Base-by-base conservation (phyloP, 768 basidiomycete species). In the Mycena rebaudengoi region DNA sequence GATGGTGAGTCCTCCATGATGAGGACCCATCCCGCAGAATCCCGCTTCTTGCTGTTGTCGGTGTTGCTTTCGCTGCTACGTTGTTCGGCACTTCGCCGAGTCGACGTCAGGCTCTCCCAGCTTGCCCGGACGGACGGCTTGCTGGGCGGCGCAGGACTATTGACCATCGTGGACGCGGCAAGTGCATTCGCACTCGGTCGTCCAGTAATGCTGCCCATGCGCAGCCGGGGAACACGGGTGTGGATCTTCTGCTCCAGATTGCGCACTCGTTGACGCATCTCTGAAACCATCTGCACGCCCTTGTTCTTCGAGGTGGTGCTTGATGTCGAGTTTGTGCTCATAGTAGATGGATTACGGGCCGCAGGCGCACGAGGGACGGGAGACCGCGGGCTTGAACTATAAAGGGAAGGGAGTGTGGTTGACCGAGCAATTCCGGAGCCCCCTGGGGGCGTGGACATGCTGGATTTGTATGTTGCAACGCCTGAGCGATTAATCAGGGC, bases 231-330 rank as follows among this genome's bases (percentile, higher is more conserved):
- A 51, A 95, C 93, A 43, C 91, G 91, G 43, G 92, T 93, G 70
- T 94, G 92, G 44, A 95, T 91, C 76, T 91, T 92, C 77, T 93
- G 92, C 70, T 95, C 92, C 37, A 95, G 77, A 68, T 89, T 91
- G 71, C 83, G 88, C 29, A 95, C 93, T 52, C 91, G 85, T 37
- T 92, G 92, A 40, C 94, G 87, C 91, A 96, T 94, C 73, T 95
- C 94, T 23, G 91, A 91, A 6, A 95, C 92, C 94, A 96, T 95
- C 71, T 95, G 93, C 4, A 94, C 92, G 26, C 93, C 94, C 73
- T 88, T 91, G 74, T 85, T 94, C 79, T 83, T 91, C 5, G 91
- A 84, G 13, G 85, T 77, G 4, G 85, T 84, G 55, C 82, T 82
- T 23, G 79, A 73, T 37, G 73, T 79, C 14, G 82, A 79, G 49